Evolutionary conservation across 2,329 filamentous ascomycete species (phyloP).

Genomic region (Fusarium sp.): DNA sequence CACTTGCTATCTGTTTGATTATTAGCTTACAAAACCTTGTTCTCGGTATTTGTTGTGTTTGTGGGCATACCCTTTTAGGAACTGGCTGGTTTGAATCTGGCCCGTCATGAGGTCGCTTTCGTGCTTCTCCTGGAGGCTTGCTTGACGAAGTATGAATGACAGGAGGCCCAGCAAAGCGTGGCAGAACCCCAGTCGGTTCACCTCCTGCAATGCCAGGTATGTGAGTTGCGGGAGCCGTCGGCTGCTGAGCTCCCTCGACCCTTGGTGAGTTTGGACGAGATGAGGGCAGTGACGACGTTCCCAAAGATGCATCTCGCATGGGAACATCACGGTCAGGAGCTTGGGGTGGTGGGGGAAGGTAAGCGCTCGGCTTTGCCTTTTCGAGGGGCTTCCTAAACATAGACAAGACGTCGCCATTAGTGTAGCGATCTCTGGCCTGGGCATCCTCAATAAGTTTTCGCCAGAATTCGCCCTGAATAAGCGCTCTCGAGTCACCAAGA

Average conservation of each 20-base stretch:
- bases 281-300: conserved; percentile 4
- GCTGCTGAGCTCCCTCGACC: neutral
- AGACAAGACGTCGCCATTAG: conserved; percentile 66
- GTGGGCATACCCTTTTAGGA: conserved; percentile 54
- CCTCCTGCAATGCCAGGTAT: conserved; percentile 33
- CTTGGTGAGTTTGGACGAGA: conserved; percentile 27
- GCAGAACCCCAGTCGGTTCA: conserved; percentile 22
- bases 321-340: conserved; percentile 22
- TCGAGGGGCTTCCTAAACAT: conserved; percentile 58
- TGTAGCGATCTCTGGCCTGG: conserved; percentile 77
- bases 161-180: conserved; percentile 47
- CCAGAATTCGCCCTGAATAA: conserved; percentile 93
- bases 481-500: conserved; percentile 86
- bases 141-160: conserved; percentile 51
- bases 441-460: conserved; percentile 85
- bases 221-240: conserved; percentile 1
- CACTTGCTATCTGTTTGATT: conserved; percentile 43
- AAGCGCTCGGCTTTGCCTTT: conserved; percentile 44
- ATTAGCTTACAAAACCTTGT: conserved; percentile 34
- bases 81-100: conserved; percentile 44
- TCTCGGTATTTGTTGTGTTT: neutral
- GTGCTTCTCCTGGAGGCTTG: conserved; percentile 41
- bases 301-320: conserved; percentile 33
- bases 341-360: conserved; percentile 17
- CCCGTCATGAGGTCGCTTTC: conserved; percentile 57